Base-by-base conservation (phyloP, 2,329 filamentous ascomycete species). In the Fusarium marasasianum region DNA sequence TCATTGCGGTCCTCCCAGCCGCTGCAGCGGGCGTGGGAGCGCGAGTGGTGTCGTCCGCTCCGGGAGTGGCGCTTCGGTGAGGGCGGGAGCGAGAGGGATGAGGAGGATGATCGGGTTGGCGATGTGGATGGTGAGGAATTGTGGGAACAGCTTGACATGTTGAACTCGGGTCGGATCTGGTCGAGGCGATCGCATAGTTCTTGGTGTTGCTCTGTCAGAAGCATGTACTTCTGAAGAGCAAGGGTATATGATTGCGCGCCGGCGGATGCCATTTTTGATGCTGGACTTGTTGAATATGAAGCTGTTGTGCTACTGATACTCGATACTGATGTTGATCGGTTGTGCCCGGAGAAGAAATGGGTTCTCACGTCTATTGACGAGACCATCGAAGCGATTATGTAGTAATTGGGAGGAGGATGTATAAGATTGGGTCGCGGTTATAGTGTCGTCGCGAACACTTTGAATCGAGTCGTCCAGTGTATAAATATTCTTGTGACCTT, bases 61-160 rank as follows among this genome's bases (percentile, higher is more conserved):
- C 79, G 79, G 5, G 86, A 80, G 69, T 82, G 82, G 54, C 81
- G 81, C 81, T 84, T 78, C 83, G 87, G 77, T 84, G 88, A 83
- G 83, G 90, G 60, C 18, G 77, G 67, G 80, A 86, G 85, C 63
- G 88, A 86, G 80, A 86, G 85, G 62, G 88, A 86, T 77, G 87
- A 68, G 3, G 64, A 67, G 5, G 88, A 72, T 87, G 87, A 80
- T 84, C 91, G 79, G 81, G 89, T 85, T 78, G 87, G 88, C 79
- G 91, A 91, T 79, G 88, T 87, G 79, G 90, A 83, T 81, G 90
- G 86, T 79, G 91, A 86, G 6, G 84, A 84, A 54, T 81, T 75
- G 17, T 82, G 81, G 6, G 84, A 84, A 20, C 82, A 81, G n/a
- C 74, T 78, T 12, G 77, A 70, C 18, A 74, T 78, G 24, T 66